Evolutionary conservation across 2,329 filamentous ascomycete genomes (phyloP), one percentile per base, ranked within the genome.

Genomic region (Pleurostoma richardsiae): DNA sequence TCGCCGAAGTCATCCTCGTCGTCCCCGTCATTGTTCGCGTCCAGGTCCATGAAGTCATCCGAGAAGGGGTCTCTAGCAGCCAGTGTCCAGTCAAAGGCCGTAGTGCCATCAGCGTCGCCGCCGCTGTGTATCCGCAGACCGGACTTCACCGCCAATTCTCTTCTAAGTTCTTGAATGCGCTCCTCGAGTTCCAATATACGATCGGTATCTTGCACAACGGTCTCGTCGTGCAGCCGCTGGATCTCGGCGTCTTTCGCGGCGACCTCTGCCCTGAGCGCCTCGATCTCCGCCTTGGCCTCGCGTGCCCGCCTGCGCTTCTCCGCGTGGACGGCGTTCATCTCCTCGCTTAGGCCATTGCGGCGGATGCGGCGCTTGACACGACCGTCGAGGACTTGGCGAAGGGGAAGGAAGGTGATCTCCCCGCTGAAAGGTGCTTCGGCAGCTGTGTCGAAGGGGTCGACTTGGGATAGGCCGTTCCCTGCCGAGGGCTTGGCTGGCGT

Each of bases 311-410:
- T 64, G 40, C 63, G 69, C 56, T 73, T 76, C 47, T 77, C 73
- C 6, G 64, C 63, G 6, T 72, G 64, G 45, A 80, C 73, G 10
- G 61, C 59, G 56, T 81, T 77, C 63, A 82, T 74, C 62, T 83
- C 76, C 51, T 80, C 79, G 52, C 78, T 80, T 4, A 83, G 57
- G 4, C 76, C 71, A 52, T 76, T 78, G 43, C 80, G 73, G 6
- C 76, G 70, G 36, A 80, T 69, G 19, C 80, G 73, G 4, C 80
- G 72, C 62, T 80, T 76, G 41, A 82, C 69, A 10, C 80, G 73
- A 5, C 76, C 78, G 39, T 80, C 74, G 6, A 80, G 66, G 11
- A 80, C 73, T 47, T 81, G 77, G 6, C 76, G 72, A 3, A 83
- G 68, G 0, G 73, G 69, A 29, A 70, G 60, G 43, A 80, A 74